A percentile compares a stretch with the other conserved stretches of the same genome.
These are phyloP conservation scores for Drosera capensis DNA, from an alignment of 148 eudicot genomes.

Conservation along the genomic window DNA sequence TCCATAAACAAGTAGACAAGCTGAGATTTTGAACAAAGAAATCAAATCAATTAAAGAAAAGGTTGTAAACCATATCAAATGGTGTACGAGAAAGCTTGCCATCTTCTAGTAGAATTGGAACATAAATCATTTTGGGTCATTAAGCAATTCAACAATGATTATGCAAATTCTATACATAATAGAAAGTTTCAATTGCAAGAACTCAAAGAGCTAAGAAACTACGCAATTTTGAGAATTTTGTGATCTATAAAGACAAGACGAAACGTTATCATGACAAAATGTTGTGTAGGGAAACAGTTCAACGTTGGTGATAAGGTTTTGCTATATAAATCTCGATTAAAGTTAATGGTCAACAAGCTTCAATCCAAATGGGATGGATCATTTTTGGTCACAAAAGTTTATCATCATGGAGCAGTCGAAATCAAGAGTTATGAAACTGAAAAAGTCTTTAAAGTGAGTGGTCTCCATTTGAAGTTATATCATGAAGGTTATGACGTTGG, in stretches of 20 bases:
- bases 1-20: neutral
- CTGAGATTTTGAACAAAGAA: neutral
- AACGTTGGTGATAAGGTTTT: neutral
- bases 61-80: neutral
- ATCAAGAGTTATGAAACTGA: neutral
- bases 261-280: neutral
- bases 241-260: too few relatives aligned
- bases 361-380: neutral
- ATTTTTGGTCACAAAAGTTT: neutral
- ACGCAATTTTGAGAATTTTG: too few relatives aligned
- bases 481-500: too few relatives aligned
- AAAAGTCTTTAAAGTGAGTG: constrained; percentile 3
- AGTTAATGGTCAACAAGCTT: neutral
- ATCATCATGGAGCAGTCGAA: neutral
- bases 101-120: too few relatives aligned
- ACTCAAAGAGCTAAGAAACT: too few relatives aligned
- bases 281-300: too few relatives aligned
- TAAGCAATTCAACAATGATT: too few relatives aligned
- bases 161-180: too few relatives aligned
- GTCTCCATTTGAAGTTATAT: constrained; percentile 27
- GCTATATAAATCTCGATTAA: neutral
- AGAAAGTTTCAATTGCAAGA: too few relatives aligned
- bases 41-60: neutral
- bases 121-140: too few relatives aligned
- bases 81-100: too few relatives aligned